These are phyloP conservation scores for Sporobolus alterniflorus DNA, from an alignment of 202 grass and related monocot species.

Conservation along the genomic window DNA sequence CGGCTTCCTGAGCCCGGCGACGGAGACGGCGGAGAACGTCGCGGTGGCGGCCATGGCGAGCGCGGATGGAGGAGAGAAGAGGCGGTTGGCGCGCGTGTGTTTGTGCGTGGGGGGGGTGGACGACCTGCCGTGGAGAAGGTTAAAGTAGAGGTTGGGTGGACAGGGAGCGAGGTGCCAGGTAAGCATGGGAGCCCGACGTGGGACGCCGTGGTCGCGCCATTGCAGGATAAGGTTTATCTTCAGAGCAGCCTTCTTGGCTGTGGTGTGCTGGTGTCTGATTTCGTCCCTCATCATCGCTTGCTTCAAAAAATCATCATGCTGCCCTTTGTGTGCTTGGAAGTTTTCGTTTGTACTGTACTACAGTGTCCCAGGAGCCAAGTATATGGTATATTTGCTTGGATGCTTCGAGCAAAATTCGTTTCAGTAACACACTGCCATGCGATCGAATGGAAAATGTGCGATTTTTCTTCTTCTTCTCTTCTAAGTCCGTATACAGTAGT, in stretches of 20 bases:
- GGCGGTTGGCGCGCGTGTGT: conserved; percentile 10
- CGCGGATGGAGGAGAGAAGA: not conserved
- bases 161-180: conserved; percentile 32
- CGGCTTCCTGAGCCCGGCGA: conserved; percentile 38
- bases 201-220: conserved; percentile 32
- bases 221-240: conserved; percentile 61
- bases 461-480: too few relatives aligned
- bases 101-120: not conserved
- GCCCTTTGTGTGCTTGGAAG: not conserved
- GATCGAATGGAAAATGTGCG: too few relatives aligned
- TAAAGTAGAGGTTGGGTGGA: conserved; percentile 41
- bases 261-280: not conserved
- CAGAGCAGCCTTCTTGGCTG: conserved; percentile 16
- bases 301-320: not conserved
- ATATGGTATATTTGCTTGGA: too few relatives aligned
- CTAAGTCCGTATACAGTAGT: too few relatives aligned
- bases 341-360: not conserved
- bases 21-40: conserved; percentile 38
- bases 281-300: not conserved
- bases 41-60: conserved; percentile 58
- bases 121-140: conserved; percentile 24
- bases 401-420: too few relatives aligned
- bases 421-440: too few relatives aligned
- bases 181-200: conserved; percentile 45
- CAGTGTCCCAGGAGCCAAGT: too few relatives aligned